Evolutionary conservation across 192 early-diverging fungal genomes (phyloP), one percentile per base, ranked within the genome.

Genomic region (Funneliformis geosporum): DNA sequence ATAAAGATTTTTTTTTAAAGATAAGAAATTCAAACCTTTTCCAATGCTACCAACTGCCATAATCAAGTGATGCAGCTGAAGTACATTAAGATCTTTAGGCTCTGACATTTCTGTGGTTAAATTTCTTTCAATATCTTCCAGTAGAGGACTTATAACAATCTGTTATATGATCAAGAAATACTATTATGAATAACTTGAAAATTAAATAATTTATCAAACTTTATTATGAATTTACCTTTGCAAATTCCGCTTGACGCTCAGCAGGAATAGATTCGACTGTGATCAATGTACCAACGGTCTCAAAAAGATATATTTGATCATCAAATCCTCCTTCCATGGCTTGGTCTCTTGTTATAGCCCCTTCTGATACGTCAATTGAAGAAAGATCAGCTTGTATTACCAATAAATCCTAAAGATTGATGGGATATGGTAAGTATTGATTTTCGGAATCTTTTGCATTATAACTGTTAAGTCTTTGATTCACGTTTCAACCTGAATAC

Each of bases 211-310:
- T 25, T 7, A 23, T 5, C 11, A 23, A 18, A 33, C 14, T 70
- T n/a, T 3, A 70, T 55, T 55, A 7, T 55, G 16, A 55, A 55
- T 7, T 55, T 71, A 79, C 77, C 42, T 79, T 61, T 79, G 67
- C 28, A 62, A 87, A 88, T 79, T 94, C 89, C 78, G 90, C 88
- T 87, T 96, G 95, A 67, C 90, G 90, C 47, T 86, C 85, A 44
- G 86, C 82, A 60, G 92, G 87, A 64, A 95, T 84, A 74, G 80
- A 85, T 18, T 93, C 90, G 33, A 91, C 84, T n/a, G 97, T 93
- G 82, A 97, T 97, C 83, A 97, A 85, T 60, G 92, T 88, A n/a
- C 97, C 97, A 76, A 94, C 94, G 9, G 95, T 91, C 83, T 98
- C 97, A 87, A 96, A 97, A 46, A 97, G 81, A 83, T 93, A 97